Evolutionary conservation across 345 rosid genomes (phyloP), one percentile per base, ranked within the genome.

Genomic region (Euphorbia pulcherrima): DNA sequence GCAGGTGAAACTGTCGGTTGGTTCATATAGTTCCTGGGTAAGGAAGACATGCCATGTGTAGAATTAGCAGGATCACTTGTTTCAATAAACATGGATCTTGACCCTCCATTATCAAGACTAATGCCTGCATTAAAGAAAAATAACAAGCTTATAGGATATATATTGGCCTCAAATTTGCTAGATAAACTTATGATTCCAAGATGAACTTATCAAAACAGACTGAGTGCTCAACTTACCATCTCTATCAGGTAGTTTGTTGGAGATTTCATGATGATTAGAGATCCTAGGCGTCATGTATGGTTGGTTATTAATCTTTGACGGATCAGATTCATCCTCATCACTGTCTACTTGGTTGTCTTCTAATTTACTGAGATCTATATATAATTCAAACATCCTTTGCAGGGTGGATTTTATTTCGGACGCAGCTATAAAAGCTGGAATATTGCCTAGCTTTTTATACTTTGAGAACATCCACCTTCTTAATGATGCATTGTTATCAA

Each of bases 1-100:
- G 75, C 84, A 79, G 95, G 95, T 75, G 96, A 91, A 72, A 78
- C 78, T 71, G 82, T 70, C 41, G 82, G 91, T 67, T 84, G 88
- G 58, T 79, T 84, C 46, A 69, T 46, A 60, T 70, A 67, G 69
- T 90, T 92, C 69, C 88, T 81, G 35, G 88, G 86, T 64, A 74
- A 77, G 28, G 88, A 87, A 78, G 93, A 81, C 81, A 85, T 84
- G 61, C 82, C 76, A 69, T 80, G 74, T 5, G 91, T 83, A 61
- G 81, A 74, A 80, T 86, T 90, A 67, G 87, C 86, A 77, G 69
- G 85, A 65, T 94, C 94, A 68, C 78, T 80, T 40, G 65, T 82
- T 75, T 93, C 97, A 72, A 80, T 75, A 72, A 83, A 90, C 83
- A 74, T 83, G 72, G 86, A 83, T 78, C 83, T 80, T 74, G 90